Percentiles rank a stretch among this genome's conserved stretches.
Conservation (phyloP, 352 stramenopile species). For the Phytopythium delawarense region DNA sequence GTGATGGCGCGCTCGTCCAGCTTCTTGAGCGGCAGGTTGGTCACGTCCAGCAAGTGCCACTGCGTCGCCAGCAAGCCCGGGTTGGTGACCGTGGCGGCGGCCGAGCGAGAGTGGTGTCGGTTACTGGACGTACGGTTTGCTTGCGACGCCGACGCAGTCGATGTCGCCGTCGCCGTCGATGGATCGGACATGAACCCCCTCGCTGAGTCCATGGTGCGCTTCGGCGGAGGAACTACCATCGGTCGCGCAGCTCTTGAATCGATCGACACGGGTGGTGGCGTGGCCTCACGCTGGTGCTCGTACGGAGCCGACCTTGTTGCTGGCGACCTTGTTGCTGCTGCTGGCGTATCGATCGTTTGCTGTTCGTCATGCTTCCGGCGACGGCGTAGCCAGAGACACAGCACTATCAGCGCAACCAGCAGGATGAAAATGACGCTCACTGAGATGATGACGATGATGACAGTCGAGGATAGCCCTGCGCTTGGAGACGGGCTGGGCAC, state of each 20-base stretch:
- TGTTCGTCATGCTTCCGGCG: neutral
- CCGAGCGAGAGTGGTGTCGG: neutral
- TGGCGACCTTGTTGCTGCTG: too few relatives aligned
- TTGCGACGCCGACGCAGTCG: neutral
- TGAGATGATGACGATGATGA: neutral
- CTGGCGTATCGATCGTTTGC: neutral
- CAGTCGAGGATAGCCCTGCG: neutral
- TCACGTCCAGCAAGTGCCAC: slow-evolving; percentile 52
- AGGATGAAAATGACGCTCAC: neutral
- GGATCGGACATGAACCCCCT: neutral
- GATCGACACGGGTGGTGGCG: neutral
- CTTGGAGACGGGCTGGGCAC: neutral
- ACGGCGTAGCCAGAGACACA: neutral
- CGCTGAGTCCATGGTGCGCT: neutral
- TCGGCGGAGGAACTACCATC: neutral
- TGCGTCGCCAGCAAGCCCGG: slow-evolving; percentile 13
- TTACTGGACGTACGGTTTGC: neutral
- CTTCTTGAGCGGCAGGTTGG: slow-evolving; percentile 43
- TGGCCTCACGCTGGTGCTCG: neutral
- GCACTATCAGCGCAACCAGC: neutral
- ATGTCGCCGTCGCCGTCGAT: neutral
- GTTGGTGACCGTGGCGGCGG: neutral
- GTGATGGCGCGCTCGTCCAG: slow-evolving; percentile 35
- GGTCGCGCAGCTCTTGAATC: neutral
- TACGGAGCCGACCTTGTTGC: neutral